Percentiles rank a stretch among this genome's conserved stretches.
These are phyloP conservation scores for Fusarium sp. DNA, from an alignment of 2,329 filamentous ascomycete genomes.

Conservation along the genomic window DNA sequence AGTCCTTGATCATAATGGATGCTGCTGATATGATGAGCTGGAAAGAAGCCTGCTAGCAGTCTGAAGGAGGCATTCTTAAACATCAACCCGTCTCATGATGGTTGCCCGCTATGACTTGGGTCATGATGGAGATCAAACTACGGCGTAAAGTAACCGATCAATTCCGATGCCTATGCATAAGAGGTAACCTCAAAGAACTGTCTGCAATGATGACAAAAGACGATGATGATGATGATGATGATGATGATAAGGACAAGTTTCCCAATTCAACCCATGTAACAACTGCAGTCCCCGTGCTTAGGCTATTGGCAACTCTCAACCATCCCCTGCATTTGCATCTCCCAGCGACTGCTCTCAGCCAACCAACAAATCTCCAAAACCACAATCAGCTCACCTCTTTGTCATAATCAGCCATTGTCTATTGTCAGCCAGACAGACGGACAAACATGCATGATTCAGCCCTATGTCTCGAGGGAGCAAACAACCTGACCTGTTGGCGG, in stretches of 20 bases:
- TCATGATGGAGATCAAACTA: conserved; percentile 11
- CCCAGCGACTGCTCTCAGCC: conserved; percentile 26
- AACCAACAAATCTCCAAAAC: conserved; percentile 33
- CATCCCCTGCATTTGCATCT: conserved; percentile 27
- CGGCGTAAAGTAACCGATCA: not conserved
- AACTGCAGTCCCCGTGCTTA: conserved; percentile 11
- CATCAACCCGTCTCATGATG: conserved; percentile 13
- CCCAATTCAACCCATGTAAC: conserved; percentile 9
- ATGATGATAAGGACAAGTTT: conserved; percentile 26
- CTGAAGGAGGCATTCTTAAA: not conserved
- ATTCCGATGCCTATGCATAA: not conserved
- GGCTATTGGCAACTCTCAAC: not conserved
- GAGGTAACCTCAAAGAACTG: not conserved
- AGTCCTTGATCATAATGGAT: not conserved
- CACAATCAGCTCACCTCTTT: conserved; percentile 35
- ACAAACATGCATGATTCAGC: conserved; percentile 8
- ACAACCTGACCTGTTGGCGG: not conserved
- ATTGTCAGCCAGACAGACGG: conserved; percentile 3
- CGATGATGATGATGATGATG: conserved; percentile 22
- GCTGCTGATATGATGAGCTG: not conserved
- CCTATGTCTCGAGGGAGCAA: not conserved
- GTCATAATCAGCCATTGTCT: conserved; percentile 8
- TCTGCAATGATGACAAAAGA: conserved; percentile 1
- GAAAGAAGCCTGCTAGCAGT: not conserved
- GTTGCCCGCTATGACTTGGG: conserved; percentile 26